A percentile compares a stretch with the other conserved stretches of the same genome.
phyloP scores from a whole-genome alignment of 2,329 filamentous ascomycete species.

The Talaromyces sp. region DNA sequence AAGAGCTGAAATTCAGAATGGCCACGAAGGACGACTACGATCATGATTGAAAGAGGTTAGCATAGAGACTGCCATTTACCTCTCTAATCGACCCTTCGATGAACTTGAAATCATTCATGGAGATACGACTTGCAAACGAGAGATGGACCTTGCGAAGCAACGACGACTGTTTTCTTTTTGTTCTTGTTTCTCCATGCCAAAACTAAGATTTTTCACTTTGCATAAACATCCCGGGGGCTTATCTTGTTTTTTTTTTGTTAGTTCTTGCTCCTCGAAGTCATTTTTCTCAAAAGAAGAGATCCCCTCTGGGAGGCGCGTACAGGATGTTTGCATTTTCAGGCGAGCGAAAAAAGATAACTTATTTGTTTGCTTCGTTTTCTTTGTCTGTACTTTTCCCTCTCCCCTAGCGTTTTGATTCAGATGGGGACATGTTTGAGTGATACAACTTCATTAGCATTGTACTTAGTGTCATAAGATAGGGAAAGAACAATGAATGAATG shows the following conservation, averaged over 20 bases:
- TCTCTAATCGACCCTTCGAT: neutral
- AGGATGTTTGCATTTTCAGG: constrained; percentile 16
- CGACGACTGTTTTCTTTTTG: neutral
- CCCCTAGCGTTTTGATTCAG: neutral
- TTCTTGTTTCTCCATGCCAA: neutral
- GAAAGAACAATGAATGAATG: neutral
- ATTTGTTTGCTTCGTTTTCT: constrained; percentile 13
- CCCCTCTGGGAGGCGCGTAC: constrained; percentile 10
- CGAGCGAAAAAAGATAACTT: constrained; percentile 12
- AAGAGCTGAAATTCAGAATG: neutral
- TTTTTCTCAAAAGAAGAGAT: constrained; percentile 13
- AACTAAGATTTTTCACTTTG: neutral
- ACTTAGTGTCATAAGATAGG: constrained; percentile 8
- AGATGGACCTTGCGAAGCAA: no score
- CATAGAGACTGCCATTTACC: neutral
- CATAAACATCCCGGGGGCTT: constrained; percentile 8
- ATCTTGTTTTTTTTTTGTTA: constrained; percentile 12
- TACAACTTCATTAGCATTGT: constrained; percentile 10
- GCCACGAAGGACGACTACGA: neutral
- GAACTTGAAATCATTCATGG: neutral
- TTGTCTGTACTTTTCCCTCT: constrained; percentile 4
- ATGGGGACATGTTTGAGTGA: neutral
- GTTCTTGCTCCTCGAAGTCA: constrained; percentile 1
- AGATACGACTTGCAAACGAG: neutral
- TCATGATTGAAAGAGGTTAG: neutral